Evolutionary conservation across 345 rosid genomes (phyloP).

Genomic region (Trapa bicornis): DNA sequence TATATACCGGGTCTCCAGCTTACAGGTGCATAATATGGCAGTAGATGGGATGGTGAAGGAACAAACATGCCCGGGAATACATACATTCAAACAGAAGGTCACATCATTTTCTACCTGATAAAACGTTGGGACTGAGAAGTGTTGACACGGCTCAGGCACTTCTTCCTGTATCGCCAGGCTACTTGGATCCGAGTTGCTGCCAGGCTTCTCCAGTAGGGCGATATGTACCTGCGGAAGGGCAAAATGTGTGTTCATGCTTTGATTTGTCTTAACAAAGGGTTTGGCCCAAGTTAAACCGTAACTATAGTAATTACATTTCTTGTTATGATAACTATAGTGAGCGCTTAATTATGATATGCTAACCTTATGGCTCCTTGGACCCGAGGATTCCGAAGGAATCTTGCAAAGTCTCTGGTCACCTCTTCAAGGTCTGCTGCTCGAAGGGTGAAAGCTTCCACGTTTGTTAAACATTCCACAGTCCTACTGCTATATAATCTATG

Average conservation of each 20-base stretch:
- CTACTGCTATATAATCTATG: slow-evolving; percentile 43
- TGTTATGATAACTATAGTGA: not conserved
- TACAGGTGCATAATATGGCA: too few relatives aligned
- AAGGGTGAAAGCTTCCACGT: slow-evolving; percentile 81
- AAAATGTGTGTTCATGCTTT: not conserved
- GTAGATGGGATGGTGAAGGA: not conserved
- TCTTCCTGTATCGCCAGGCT: slow-evolving; percentile 75
- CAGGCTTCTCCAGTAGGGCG: slow-evolving; percentile 63
- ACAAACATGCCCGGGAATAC: not conserved
- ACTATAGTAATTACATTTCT: not conserved
- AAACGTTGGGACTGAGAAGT: slow-evolving; percentile 12
- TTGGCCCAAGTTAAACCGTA: not conserved
- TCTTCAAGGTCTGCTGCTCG: slow-evolving; percentile 73
- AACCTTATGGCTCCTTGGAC: slow-evolving; percentile 88
- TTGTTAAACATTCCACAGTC: slow-evolving; percentile 50
- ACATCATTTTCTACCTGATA: not conserved
- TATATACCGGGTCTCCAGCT: too few relatives aligned
- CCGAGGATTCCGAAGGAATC: slow-evolving; percentile 47
- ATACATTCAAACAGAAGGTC: too few relatives aligned
- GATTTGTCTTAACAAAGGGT: not conserved
- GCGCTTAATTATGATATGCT: not conserved
- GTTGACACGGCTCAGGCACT: slow-evolving; percentile 24
- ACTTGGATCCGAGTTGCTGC: slow-evolving; percentile 64
- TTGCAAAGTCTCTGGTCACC: slow-evolving; percentile 53
- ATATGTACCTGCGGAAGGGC: slow-evolving; percentile 39